A percentile compares a stretch with the other conserved stretches of the same genome.
These are phyloP conservation scores for Zancudomyces culisetae DNA, from an alignment of 371 early-diverging fungal species.

Conservation along the genomic window DNA sequence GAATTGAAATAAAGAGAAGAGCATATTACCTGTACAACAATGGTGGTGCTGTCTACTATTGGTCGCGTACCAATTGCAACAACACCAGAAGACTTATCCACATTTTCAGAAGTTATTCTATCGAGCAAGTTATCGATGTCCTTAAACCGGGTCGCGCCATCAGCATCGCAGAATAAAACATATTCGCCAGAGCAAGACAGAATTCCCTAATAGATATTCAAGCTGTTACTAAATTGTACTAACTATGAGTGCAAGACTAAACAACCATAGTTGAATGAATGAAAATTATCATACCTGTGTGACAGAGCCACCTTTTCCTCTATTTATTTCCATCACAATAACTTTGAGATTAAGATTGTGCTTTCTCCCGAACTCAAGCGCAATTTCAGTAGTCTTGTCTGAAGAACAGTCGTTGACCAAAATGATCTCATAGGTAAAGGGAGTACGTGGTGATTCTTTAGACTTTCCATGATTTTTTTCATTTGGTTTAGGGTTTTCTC, in stretches of 20 bases:
- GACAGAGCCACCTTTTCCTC: slow-evolving; percentile 90
- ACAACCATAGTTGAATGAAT: background rate
- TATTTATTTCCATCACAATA: slow-evolving; percentile 55
- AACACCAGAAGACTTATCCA: slow-evolving; percentile 34
- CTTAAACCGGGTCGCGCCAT: slow-evolving; percentile 79
- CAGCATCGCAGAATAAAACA: slow-evolving; percentile 86
- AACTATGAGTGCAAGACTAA: too few relatives aligned
- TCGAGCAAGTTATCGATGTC: slow-evolving; percentile 40
- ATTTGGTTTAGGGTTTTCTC: slow-evolving; percentile 11
- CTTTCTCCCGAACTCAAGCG: slow-evolving; percentile 39
- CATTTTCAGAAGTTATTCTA: slow-evolving; percentile 9
- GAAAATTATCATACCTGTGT: slow-evolving; percentile 30
- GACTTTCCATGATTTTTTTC: too few relatives aligned
- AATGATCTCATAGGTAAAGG: slow-evolving; percentile 67
- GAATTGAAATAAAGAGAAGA: too few relatives aligned
- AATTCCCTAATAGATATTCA: slow-evolving; percentile 58
- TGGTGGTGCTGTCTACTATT: slow-evolving; percentile 69
- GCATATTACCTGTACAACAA: slow-evolving; percentile 70
- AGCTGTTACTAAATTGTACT: too few relatives aligned
- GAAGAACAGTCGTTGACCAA: slow-evolving; percentile 80
- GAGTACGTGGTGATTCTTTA: too few relatives aligned
- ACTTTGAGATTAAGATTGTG: slow-evolving; percentile 37
- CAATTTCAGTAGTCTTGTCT: slow-evolving; percentile 53
- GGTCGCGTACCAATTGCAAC: slow-evolving; percentile 78
- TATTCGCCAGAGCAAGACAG: slow-evolving; percentile 52